Conservation (phyloP, 257 asterid species). For the Penstemon eatonii region DNA sequence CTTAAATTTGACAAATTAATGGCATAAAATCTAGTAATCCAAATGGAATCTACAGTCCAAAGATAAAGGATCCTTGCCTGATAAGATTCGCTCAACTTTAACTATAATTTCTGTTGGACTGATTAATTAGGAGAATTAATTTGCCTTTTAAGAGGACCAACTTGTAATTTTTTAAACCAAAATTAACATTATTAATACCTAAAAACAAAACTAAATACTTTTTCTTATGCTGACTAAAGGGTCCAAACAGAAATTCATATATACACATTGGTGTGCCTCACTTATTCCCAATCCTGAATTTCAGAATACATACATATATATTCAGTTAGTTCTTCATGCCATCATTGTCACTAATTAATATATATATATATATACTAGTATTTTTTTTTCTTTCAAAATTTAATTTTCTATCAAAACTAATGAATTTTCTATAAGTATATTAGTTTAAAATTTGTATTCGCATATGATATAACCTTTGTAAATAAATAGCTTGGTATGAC, state of each 20-base stretch:
- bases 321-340: constrained; percentile 17
- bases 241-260: constrained; percentile 8
- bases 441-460: too few species aligned
- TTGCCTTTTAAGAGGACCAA: constrained; percentile 27
- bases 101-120: constrained; percentile 29
- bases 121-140: constrained; percentile 23
- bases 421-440: too few species aligned
- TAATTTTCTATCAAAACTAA: too few species aligned
- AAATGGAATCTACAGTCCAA: constrained; percentile 47
- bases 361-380: too few species aligned
- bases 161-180: constrained; percentile 18
- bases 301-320: background rate
- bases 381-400: too few species aligned
- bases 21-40: constrained; percentile 53
- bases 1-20: constrained; percentile 28
- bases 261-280: constrained; percentile 16
- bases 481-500: too few species aligned
- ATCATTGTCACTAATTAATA: constrained; percentile 19
- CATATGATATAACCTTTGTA: too few species aligned
- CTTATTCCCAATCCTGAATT: background rate
- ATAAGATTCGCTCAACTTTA: constrained; percentile 37
- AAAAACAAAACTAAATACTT: background rate
- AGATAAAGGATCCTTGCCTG: constrained; percentile 29
- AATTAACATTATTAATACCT: background rate
- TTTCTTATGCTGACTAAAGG: constrained; percentile 13